Evolutionary conservation across 2,329 filamentous ascomycete genomes (phyloP).

Genomic region (Xylariaceae sp.): DNA sequence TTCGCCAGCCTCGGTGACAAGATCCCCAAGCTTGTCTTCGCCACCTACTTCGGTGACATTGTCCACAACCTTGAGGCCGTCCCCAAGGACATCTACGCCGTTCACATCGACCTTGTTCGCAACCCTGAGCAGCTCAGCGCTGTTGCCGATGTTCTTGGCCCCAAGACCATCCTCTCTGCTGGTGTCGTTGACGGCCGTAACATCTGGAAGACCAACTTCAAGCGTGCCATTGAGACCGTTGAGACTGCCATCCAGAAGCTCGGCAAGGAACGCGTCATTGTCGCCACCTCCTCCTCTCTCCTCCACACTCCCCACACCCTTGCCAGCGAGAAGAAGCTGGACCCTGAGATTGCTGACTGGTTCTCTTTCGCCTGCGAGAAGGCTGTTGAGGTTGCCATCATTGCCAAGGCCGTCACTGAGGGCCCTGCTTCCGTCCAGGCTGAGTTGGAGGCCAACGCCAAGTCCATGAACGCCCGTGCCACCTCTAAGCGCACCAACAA

Average conservation of each 20-base stretch:
- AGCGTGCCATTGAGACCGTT: conserved; percentile 84
- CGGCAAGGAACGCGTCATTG: conserved; percentile 94
- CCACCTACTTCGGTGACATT: conserved; percentile 99
- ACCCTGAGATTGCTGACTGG: conserved; percentile 90
- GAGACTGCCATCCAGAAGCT: conserved; percentile 90
- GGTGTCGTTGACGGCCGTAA: conserved; percentile 98
- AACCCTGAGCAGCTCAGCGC: conserved; percentile 95
- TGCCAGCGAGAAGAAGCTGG: conserved; percentile 96
- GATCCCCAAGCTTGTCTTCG: conserved; percentile 82
- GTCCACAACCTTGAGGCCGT: conserved; percentile 97
- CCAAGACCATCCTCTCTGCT: conserved; percentile 84
- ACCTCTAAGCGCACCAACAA: conserved; percentile 95
- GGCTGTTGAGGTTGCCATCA: conserved; percentile 80
- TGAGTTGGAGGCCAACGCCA: conserved; percentile 94
- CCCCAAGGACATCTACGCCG: conserved; percentile 70
- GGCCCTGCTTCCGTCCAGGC: conserved; percentile 80
- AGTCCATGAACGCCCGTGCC: conserved; percentile 84
- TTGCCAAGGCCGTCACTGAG: conserved; percentile 94
- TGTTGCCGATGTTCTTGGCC: conserved; percentile 74
- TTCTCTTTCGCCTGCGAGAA: conserved; percentile 98
- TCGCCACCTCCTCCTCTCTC: conserved; percentile 94
- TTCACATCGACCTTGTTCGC: conserved; percentile 95
- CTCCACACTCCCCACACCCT: conserved; percentile 98
- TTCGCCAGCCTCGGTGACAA: conserved; percentile 68
- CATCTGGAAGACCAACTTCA: conserved; percentile 99